Evolutionary conservation across 2,329 filamentous ascomycete genomes (phyloP).

Genomic region (Trichoderma sp.): DNA sequence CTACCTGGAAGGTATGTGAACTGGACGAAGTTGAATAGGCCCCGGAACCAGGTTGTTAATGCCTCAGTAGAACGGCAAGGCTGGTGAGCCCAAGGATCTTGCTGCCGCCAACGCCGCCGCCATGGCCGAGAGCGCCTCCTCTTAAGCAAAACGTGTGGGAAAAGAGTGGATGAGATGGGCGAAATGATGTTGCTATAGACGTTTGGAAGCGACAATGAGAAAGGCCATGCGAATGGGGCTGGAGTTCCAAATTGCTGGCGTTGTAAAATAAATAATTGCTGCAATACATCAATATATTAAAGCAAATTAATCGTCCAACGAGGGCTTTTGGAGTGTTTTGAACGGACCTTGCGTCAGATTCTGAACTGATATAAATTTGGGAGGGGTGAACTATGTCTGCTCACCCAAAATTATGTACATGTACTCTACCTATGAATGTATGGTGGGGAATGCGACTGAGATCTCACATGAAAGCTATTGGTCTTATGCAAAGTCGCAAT

Average conservation of each 20-base stretch:
- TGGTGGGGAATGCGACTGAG: constrained; percentile 15
- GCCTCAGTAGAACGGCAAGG: constrained; percentile 83
- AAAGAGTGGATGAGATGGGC: constrained; percentile 1
- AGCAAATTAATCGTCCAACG: neutral
- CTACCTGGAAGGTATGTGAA: constrained; percentile 82
- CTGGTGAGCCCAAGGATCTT: constrained; percentile 78
- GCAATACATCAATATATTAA: constrained; percentile 31
- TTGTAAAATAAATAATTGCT: constrained; percentile 37
- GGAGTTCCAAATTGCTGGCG: constrained; percentile 27
- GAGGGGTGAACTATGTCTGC: constrained; percentile 2
- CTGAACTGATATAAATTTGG: neutral
- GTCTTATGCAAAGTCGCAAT: neutral
- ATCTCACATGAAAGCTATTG: neutral
- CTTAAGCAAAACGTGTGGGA: constrained; percentile 28
- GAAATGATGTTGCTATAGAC: neutral
- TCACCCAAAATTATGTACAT: neutral
- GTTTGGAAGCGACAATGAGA: constrained; percentile 24
- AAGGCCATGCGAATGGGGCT: constrained; percentile 25
- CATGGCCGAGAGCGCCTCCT: constrained; percentile 39
- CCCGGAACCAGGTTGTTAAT: too few species aligned
- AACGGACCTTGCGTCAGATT: neutral
- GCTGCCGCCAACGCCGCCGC: constrained; percentile 51
- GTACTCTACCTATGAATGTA: neutral
- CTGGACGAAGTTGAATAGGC: neutral
- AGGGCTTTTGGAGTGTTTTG: neutral